A percentile compares a stretch with the other conserved stretches of the same genome.
These are phyloP conservation scores for Dactylellina drechsleri DNA, from an alignment of 2,329 filamentous ascomycete genomes.

Conservation along the genomic window DNA sequence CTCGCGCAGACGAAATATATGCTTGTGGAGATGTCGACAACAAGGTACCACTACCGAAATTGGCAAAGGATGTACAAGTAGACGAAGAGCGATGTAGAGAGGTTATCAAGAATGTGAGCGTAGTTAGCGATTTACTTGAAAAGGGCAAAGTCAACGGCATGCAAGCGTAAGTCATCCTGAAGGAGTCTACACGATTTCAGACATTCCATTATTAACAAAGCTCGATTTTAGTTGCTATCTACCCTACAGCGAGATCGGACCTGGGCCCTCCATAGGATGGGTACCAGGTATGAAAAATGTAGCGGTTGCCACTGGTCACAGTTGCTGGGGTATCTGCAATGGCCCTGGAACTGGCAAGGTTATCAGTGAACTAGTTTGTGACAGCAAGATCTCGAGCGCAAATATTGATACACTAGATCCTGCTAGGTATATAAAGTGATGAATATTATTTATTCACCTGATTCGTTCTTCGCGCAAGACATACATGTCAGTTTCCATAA, in stretches of 20 bases:
- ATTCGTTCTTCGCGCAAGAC: too few relatives aligned
- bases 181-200: neutral
- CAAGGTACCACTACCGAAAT: constrained; percentile 76
- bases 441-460: too few relatives aligned
- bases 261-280: constrained; percentile 80
- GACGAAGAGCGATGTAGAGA: constrained; percentile 84
- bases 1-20: constrained; percentile 89
- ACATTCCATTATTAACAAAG: too few relatives aligned
- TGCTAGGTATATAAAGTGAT: constrained; percentile 64
- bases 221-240: constrained; percentile 75
- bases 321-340: constrained; percentile 98
- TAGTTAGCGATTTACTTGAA: constrained; percentile 73
- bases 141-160: constrained; percentile 75
- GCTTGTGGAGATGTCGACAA: constrained; percentile 91
- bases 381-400: constrained; percentile 75
- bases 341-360: constrained; percentile 85
- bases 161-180: constrained; percentile 69
- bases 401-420: constrained; percentile 75
- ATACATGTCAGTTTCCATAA: too few relatives aligned
- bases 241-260: constrained; percentile 72
- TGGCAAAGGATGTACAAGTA: constrained; percentile 77
- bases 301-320: constrained; percentile 87
- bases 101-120: constrained; percentile 79
- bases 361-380: constrained; percentile 81
- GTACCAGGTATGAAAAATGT: constrained; percentile 77